A percentile compares a stretch with the other conserved stretches of the same genome.
Evolutionary conservation across 1,139 yeast species (phyloP).

Genomic region (Taphrina populina): DNA sequence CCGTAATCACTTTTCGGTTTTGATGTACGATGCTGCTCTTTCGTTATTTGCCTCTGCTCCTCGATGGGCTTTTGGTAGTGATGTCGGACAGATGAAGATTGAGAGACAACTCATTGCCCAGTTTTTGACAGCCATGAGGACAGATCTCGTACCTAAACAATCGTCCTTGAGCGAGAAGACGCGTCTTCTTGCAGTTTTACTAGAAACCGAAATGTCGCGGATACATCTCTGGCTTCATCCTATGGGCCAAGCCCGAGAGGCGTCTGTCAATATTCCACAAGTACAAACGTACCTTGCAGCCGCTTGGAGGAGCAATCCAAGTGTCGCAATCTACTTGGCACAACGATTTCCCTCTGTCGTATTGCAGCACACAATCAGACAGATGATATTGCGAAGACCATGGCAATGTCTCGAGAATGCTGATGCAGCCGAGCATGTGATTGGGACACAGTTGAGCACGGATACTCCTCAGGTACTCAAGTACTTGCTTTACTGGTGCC

Average conservation of each 20-base stretch:
- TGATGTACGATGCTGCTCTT: conserved; percentile 54
- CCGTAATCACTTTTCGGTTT: not conserved
- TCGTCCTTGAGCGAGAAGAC: conserved; percentile 46
- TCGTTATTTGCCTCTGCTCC: conserved; percentile 72
- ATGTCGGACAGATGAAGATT: conserved; percentile 66
- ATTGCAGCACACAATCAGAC: conserved; percentile 51
- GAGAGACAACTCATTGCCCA: conserved; percentile 52
- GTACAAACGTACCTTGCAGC: conserved; percentile 44
- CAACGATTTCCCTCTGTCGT: conserved; percentile 53
- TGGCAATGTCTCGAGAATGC: conserved; percentile 61
- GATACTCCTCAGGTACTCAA: conserved; percentile 38
- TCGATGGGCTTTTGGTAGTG: conserved; percentile 82
- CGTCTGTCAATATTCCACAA: conserved; percentile 40
- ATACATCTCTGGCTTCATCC: conserved; percentile 81
- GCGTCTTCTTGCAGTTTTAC: conserved; percentile 58
- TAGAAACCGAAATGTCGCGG: conserved; percentile 72
- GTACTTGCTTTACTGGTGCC: conserved; percentile 65
- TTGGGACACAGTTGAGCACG: conserved; percentile 45
- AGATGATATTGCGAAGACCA: conserved; percentile 58
- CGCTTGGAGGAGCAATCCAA: conserved; percentile 71
- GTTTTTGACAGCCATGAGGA: conserved; percentile 28
- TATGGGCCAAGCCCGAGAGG: not conserved
- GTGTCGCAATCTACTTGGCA: conserved; percentile 69
- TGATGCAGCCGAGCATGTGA: conserved; percentile 61
- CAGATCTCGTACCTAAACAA: not conserved